phyloP scores from a whole-genome alignment of 1,139 yeast species.

The Protomyces gravidus region DNA sequence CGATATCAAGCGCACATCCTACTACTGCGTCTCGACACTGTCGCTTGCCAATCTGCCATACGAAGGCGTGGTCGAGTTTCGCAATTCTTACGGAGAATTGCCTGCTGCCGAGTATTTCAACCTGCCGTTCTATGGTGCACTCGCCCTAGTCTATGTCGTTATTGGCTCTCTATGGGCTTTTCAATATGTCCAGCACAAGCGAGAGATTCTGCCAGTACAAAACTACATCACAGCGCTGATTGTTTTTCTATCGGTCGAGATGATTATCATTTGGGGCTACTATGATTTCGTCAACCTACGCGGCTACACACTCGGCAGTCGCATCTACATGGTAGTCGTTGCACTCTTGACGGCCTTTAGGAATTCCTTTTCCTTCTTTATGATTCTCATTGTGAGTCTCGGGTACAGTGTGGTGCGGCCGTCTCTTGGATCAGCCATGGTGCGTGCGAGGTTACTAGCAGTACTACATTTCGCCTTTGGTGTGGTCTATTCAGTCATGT shows the following conservation, averaged over 20 bases:
- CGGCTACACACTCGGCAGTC: slow-evolving; percentile 56
- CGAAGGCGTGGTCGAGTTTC: slow-evolving; percentile 26
- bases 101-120: slow-evolving; percentile 90
- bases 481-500: slow-evolving; percentile 61
- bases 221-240: slow-evolving; percentile 54
- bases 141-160: slow-evolving; percentile 77
- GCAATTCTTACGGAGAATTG: slow-evolving; percentile 43
- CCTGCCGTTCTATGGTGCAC: slow-evolving; percentile 78
- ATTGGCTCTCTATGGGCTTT: slow-evolving; percentile 77
- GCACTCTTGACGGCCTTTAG: slow-evolving; percentile 76
- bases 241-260: slow-evolving; percentile 18
- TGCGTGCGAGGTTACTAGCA: slow-evolving; percentile 73
- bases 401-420: slow-evolving; percentile 93
- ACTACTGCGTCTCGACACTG: slow-evolving; percentile 79
- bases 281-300: slow-evolving; percentile 74
- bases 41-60: slow-evolving; percentile 22
- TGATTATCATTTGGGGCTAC: slow-evolving; percentile 42
- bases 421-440: slow-evolving; percentile 72
- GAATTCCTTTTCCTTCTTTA: slow-evolving; percentile 80
- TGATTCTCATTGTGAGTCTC: slow-evolving; percentile 74
- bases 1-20: slow-evolving; percentile 70
- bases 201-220: slow-evolving; percentile 85
- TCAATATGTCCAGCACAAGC: slow-evolving; percentile 78
- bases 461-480: slow-evolving; percentile 66
- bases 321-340: slow-evolving; percentile 69